A percentile compares a stretch with the other conserved stretches of the same genome.
These are phyloP conservation scores for Lachancea kluyveri DNA, from an alignment of 805 yeast species.

Conservation along the genomic window DNA sequence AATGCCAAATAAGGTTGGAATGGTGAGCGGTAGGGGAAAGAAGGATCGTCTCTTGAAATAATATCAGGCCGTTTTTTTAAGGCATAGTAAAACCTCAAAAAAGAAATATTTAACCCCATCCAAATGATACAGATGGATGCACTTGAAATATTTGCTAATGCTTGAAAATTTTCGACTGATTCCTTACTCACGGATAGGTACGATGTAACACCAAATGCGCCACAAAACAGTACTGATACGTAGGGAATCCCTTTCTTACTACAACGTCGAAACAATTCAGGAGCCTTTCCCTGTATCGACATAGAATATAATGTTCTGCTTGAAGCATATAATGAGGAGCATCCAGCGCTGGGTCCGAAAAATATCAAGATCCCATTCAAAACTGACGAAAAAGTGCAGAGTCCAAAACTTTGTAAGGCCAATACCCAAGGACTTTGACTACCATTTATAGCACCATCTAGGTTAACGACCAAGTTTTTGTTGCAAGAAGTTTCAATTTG, in stretches of 20 bases:
- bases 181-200: conserved; percentile 51
- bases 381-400: conserved; percentile 44
- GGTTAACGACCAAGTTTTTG: conserved; percentile 42
- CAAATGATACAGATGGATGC: conserved; percentile 76
- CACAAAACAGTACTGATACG: conserved; percentile 58
- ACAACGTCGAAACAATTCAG: conserved; percentile 53
- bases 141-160: conserved; percentile 60
- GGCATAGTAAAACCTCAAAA: conserved; percentile 58
- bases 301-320: conserved; percentile 51
- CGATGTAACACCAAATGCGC: conserved; percentile 53
- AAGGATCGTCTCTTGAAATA: conserved; percentile 51
- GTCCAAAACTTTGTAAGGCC: conserved; percentile 47
- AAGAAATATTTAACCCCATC: conserved; percentile 65
- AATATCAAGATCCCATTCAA: conserved; percentile 48
- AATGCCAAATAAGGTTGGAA: conserved; percentile 65
- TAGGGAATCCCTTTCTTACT: conserved; percentile 67
- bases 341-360: conserved; percentile 52
- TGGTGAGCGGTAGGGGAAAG: conserved; percentile 65
- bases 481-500: conserved; percentile 60
- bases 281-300: conserved; percentile 53
- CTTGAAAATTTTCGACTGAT: conserved; percentile 59
- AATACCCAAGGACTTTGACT: conserved; percentile 53
- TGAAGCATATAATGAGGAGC: conserved; percentile 55
- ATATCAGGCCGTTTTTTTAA: conserved; percentile 57
- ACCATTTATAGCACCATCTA: conserved; percentile 38